A percentile compares a stretch with the other conserved stretches of the same genome.
Conservation (phyloP, 805 yeast genomes). For the Kodamaea neixiangensis region DNA sequence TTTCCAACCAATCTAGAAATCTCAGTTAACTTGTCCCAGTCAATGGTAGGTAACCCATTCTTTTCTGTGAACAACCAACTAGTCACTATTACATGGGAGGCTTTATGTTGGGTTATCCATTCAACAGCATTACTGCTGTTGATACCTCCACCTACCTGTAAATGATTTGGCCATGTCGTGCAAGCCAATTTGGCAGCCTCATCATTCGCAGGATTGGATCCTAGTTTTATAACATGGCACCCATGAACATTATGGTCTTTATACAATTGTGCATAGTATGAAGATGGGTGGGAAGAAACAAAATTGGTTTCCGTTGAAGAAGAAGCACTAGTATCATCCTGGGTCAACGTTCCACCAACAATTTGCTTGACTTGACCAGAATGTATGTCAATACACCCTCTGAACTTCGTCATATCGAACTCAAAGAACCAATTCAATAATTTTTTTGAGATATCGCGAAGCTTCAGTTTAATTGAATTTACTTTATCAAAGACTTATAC, state of each 20-base stretch:
- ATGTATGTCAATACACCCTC: conserved; percentile 96
- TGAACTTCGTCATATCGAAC: conserved; percentile 70
- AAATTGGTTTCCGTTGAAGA: conserved; percentile 55
- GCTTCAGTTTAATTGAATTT: no score
- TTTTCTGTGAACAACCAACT: conserved; percentile 78
- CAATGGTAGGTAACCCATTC: conserved; percentile 34
- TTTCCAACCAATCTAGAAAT: conserved; percentile 63
- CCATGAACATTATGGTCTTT: conserved; percentile 58
- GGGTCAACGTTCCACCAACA: conserved; percentile 84
- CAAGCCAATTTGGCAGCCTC: conserved; percentile 79
- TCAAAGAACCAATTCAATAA: not conserved
- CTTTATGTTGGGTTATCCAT: conserved; percentile 74
- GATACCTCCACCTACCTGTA: conserved; percentile 96
- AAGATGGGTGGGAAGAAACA: conserved; percentile 72
- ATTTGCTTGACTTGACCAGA: conserved; percentile 95
- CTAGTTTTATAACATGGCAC: conserved; percentile 92
- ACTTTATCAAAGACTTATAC: not conserved
- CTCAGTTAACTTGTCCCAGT: conserved; percentile 51
- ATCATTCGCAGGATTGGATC: conserved; percentile 74
- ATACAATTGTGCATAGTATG: conserved; percentile 75
- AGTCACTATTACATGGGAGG: conserved; percentile 88
- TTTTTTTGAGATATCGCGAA: not conserved
- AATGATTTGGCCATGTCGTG: conserved; percentile 63
- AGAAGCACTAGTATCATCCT: conserved; percentile 48
- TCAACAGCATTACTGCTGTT: conserved; percentile 65